These are phyloP conservation scores for Clitocybe nebularis DNA, from an alignment of 1,284 basidiomycete genomes.

Conservation along the genomic window DNA sequence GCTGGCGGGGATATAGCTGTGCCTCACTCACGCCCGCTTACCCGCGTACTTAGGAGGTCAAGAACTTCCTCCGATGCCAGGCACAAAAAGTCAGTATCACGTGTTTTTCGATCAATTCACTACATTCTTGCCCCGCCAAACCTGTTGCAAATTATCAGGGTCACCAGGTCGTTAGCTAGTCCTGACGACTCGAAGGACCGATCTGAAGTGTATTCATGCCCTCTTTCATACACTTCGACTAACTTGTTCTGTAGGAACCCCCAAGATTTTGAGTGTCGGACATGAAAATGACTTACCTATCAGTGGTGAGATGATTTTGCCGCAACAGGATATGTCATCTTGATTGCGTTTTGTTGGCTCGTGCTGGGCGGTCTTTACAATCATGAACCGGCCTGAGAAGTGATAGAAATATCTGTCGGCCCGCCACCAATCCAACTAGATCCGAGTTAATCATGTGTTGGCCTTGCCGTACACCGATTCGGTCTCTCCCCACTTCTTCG, in stretches of 20 bases:
- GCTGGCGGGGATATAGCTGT: constrained; percentile 14
- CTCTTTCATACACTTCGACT: too few relatives aligned
- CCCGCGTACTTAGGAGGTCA: constrained; percentile 2
- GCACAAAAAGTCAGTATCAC: constrained; percentile 14
- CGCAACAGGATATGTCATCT: constrained; percentile 3
- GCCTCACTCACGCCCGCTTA: constrained; percentile 11
- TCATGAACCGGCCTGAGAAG: constrained; percentile 6
- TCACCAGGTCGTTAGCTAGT: too few relatives aligned
- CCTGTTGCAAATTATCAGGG: too few relatives aligned
- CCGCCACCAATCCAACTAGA: constrained; percentile 2
- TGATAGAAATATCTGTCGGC: constrained; percentile 5
- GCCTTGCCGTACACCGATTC: neutral
- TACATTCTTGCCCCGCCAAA: neutral
- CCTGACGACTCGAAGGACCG: too few relatives aligned
- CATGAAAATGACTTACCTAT: too few relatives aligned
- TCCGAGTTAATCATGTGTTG: neutral
- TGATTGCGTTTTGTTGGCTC: constrained; percentile 2
- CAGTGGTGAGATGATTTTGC: constrained; percentile 5
- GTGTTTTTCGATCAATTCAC: constrained; percentile 6
- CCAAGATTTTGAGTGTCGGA: too few relatives aligned
- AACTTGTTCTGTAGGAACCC: too few relatives aligned
- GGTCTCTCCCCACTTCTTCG: too few relatives aligned
- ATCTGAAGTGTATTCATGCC: too few relatives aligned
- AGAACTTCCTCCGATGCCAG: constrained; percentile 7
- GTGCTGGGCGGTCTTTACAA: neutral